Percentiles rank a stretch among this genome's conserved stretches.
phyloP scores from a whole-genome alignment of 108 stramenopile genomes.

The Asterionellopsis glacialis region DNA sequence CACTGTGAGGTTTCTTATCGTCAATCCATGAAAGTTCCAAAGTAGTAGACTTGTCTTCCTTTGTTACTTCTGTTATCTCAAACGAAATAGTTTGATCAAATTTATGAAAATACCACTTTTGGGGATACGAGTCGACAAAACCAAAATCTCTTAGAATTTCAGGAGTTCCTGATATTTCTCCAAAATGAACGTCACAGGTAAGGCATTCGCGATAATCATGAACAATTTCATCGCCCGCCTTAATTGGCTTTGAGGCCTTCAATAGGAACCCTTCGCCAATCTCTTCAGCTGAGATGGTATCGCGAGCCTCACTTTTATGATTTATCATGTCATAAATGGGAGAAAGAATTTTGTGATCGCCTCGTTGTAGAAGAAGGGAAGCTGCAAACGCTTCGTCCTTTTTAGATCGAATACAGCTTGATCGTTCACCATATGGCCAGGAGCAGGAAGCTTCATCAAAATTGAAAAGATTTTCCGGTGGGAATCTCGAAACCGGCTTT shows the following conservation, averaged over 20 bases:
- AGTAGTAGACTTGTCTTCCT: not conserved
- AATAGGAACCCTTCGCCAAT: constrained; percentile 9
- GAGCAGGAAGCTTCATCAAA: not conserved
- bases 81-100: constrained; percentile 25
- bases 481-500: too few species aligned
- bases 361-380: constrained; percentile 46
- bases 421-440: constrained; percentile 14
- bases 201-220: constrained; percentile 61
- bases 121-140: constrained; percentile 74
- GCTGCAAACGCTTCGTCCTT: constrained; percentile 17
- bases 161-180: constrained; percentile 44
- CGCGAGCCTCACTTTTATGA: constrained; percentile 44
- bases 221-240: constrained; percentile 58
- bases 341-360: constrained; percentile 60
- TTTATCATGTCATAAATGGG: constrained; percentile 70
- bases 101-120: constrained; percentile 52
- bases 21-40: not conserved
- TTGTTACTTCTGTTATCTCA: constrained; percentile 16
- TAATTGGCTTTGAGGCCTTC: constrained; percentile 30
- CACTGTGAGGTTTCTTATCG: not conserved
- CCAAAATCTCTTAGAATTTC: constrained; percentile 71
- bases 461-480: too few species aligned
- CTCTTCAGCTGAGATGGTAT: constrained; percentile 20
- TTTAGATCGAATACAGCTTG: too few species aligned
- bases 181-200: constrained; percentile 26